Percentiles rank a stretch among this genome's conserved stretches.
Conservation (phyloP, 768 basidiomycete species). For the Suillus alpinus region DNA sequence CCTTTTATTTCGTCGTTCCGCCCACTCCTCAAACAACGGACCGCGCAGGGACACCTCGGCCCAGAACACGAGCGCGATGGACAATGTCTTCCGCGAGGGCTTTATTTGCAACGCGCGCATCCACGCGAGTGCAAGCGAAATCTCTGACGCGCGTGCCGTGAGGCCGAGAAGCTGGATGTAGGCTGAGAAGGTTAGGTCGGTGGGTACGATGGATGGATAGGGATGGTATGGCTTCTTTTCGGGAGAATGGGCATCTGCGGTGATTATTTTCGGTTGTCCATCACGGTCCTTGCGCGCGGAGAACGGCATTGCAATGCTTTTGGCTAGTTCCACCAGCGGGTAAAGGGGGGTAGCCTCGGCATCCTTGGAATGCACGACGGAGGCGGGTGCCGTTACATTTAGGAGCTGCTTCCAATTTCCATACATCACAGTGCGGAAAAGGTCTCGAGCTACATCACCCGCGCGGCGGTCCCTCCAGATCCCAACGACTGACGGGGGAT, state of each 20-base stretch:
- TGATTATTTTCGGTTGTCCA: background rate
- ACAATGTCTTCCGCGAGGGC: conserved; percentile 56
- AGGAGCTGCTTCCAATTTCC: conserved; percentile 51
- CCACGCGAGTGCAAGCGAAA: conserved; percentile 70
- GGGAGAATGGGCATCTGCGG: background rate
- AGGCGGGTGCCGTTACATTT: conserved; percentile 36
- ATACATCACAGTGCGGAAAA: conserved; percentile 57
- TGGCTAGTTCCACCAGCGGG: conserved; percentile 28
- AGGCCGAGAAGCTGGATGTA: conserved; percentile 63
- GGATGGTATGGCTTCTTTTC: conserved; percentile 9
- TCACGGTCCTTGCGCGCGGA: conserved; percentile 2
- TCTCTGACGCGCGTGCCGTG: conserved; percentile 48
- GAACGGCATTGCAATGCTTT: conserved; percentile 20
- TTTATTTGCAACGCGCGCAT: conserved; percentile 57
- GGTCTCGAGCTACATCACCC: conserved; percentile 43
- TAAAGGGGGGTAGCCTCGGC: conserved; percentile 17
- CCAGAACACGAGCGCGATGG: conserved; percentile 67
- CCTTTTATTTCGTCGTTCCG: conserved; percentile 31
- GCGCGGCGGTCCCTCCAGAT: conserved; percentile 48
- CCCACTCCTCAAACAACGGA: conserved; percentile 51
- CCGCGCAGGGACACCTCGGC: conserved; percentile 63
- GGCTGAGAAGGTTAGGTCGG: conserved; percentile 49
- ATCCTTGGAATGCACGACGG: conserved; percentile 26
- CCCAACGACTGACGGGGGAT: conserved; percentile 30
- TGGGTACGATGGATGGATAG: conserved; percentile 45